These are phyloP conservation scores for Phytophthora podocarpi DNA, from an alignment of 352 stramenopile species.

Conservation along the genomic window DNA sequence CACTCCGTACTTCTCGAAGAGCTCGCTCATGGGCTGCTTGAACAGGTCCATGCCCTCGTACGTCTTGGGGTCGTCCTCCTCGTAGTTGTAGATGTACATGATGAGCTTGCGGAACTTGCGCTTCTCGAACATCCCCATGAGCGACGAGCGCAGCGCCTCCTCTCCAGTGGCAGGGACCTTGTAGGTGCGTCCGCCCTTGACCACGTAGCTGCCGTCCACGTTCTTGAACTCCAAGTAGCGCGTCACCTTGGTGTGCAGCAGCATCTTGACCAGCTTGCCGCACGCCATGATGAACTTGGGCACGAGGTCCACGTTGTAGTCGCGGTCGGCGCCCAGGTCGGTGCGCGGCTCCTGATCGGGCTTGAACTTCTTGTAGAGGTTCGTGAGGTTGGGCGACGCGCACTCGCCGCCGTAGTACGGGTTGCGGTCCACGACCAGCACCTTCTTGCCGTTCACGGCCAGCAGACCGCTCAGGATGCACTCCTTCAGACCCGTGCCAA, in stretches of 20 bases:
- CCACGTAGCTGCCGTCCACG: conserved; percentile 98
- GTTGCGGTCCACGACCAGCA: conserved; percentile 98
- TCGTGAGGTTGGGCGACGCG: conserved; percentile 98
- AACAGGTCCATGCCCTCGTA: conserved; percentile 94
- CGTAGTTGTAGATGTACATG: conserved; percentile 97
- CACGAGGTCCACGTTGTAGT: conserved; percentile 99
- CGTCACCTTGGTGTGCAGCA: conserved; percentile 97
- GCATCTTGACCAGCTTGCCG: conserved; percentile 99
- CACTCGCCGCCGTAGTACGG: conserved; percentile 98
- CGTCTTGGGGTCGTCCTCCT: conserved; percentile 92
- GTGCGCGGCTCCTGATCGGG: conserved; percentile 60
- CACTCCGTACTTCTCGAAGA: conserved; percentile 98
- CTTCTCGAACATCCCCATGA: conserved; percentile 99
- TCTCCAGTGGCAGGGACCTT: conserved; percentile 98
- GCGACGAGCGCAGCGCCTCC: conserved; percentile 95
- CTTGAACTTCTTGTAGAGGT: conserved; percentile 97
- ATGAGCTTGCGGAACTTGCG: conserved; percentile 98
- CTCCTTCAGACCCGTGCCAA: conserved; percentile 99
- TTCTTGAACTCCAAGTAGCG: conserved; percentile 99
- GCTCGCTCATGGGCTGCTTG: conserved; percentile 96
- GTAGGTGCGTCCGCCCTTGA: conserved; percentile 96
- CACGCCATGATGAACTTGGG: conserved; percentile 99
- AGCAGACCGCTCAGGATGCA: conserved; percentile 98
- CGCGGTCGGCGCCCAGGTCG: conserved; percentile 95
- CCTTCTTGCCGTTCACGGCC: conserved; percentile 94